Base-by-base conservation (phyloP, 2,329 filamentous ascomycete genomes). In the Beauveria scarabaeidicola region DNA sequence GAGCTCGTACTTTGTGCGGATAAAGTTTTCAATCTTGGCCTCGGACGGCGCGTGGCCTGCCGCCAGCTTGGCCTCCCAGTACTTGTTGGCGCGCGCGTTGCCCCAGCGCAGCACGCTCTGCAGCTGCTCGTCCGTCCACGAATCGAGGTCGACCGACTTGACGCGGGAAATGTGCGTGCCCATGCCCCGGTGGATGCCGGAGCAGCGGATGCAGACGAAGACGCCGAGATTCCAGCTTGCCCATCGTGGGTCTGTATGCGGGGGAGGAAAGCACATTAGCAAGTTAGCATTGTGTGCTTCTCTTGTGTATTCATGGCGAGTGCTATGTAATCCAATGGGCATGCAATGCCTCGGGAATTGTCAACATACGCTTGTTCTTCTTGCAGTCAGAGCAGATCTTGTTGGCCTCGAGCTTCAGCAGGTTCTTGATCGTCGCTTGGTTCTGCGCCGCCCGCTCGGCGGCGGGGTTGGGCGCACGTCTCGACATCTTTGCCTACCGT, bases 361-460 rank as follows among this genome's bases (percentile, higher is more conserved):
- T 27, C 1, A 21, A 78, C 87, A 66, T 75, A 95, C 92, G 94
- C 75, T 97, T 99, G 80, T 97, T 99, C 73, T 89, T 87, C 81
- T 99, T 99, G 84, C 94, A 99, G 75, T 99, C 94, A 62, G 93
- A 91, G 80, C 94, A 99, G 71, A 89, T 85, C 80, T 99, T 99
- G 79, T 99, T 99, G 63, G 86, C 79, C 71, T 97, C 93, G 66
- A 99, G 78, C 78, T 97, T 99, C 72, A 97, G 81, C 67, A 99
- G 83, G 71, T 84, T 91, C 81, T 97, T 97, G 75, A 99, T 90
- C 48, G 91, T 95, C 73, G 88, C 86, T 74, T 90, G 88, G 77
- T 99, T 99, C 77, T 95, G 89, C 69, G 92, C 92, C 69, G 91
- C 90, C 75, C 90, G 87, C 76, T 96, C 90, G 66, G 90, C 89